These are phyloP conservation scores for Aspergillus ostianus DNA, from an alignment of 495 filamentous ascomycete species.

Conservation along the genomic window DNA sequence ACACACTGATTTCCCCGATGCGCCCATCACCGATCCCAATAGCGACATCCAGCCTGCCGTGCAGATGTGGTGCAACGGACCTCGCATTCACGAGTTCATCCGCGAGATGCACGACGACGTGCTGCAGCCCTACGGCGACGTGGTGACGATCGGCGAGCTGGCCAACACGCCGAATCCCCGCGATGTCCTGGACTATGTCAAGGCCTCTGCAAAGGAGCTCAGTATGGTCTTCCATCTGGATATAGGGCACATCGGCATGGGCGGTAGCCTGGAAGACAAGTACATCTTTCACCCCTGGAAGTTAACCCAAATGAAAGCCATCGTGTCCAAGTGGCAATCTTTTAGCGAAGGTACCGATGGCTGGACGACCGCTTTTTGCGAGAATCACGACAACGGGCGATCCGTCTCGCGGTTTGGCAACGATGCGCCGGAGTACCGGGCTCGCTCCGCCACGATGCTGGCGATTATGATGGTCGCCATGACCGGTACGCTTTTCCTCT, in stretches of 20 bases:
- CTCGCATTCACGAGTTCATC: conserved; percentile 56
- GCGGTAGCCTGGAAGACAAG: conserved; percentile 36
- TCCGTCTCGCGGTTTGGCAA: conserved; percentile 51
- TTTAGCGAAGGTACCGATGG: conserved; percentile 50
- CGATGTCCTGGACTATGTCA: conserved; percentile 48
- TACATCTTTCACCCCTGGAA: conserved; percentile 40
- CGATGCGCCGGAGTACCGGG: conserved; percentile 41
- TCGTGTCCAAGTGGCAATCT: conserved; percentile 38
- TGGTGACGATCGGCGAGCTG: conserved; percentile 53
- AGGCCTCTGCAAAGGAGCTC: conserved; percentile 41
- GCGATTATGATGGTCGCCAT: conserved; percentile 51
- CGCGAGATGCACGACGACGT: conserved; percentile 41
- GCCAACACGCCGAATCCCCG: conserved; percentile 40
- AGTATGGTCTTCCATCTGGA: conserved; percentile 59
- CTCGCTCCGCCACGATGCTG: conserved; percentile 52
- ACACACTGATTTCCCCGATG: conserved; percentile 43
- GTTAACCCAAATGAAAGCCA: conserved; percentile 38
- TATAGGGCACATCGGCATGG: conserved; percentile 48
- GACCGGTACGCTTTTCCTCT: conserved; percentile 62
- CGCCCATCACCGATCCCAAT: conserved; percentile 34
- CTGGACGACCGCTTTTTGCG: conserved; percentile 51
- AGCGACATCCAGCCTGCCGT: conserved; percentile 44
- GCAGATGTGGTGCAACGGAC: conserved; percentile 53
- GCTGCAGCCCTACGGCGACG: conserved; percentile 41
- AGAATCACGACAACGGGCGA: conserved; percentile 64